Evolutionary conservation across 352 stramenopile genomes (phyloP), one percentile per base, ranked within the genome.

Genomic region (Phytophthora cajani): DNA sequence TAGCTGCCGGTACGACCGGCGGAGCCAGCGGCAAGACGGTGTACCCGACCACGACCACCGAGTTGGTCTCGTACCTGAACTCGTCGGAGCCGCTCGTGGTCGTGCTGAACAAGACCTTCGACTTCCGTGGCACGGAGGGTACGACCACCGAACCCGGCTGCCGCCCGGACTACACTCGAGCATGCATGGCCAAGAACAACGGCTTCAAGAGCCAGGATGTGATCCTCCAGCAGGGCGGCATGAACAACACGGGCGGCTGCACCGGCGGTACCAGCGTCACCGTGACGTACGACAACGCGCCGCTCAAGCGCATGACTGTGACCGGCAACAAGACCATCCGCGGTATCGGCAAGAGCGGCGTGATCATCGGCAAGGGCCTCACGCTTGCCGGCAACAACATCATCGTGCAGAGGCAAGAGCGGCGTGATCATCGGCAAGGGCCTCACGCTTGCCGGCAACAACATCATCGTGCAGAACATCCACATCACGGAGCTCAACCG

Each of bases 401-500:
- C 40, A 87, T 87, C 23, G 32, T 87, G 21, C 77, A 87, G 52
- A 84, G n/a, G n/a, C n/a, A n/a, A n/a, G n/a, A n/a, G n/a, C 16
- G 75, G 75, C n/a, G 23, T 27, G 58, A 79, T 85, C 46, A 70
- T 74, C 30, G 75, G 75, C 68, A 85, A 85, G 53, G 78, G 78
- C 2, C 21, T 83, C 11, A 72, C 52, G 47, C 58, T 84, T 25
- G 62, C 54, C 12, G 76, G 77, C 36, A 27, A 78, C 56, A 87
- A 84, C 57, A 75, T 87, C 40, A 87, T 87, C 23, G 32, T 87
- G 21, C 77, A 87, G 52, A 84, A 87, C 52, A 62, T 87, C 47
- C 69, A 87, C 67, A 81, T 87, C 61, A 84, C 74, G 7, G 69
- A 87, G 59, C 58, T 87, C 19, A 87, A 85, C 75, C 80, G 61